Percentiles rank a stretch among this genome's conserved stretches.
Conservation (phyloP, 495 filamentous ascomycete genomes). For the Hypoxylon fuscum region DNA sequence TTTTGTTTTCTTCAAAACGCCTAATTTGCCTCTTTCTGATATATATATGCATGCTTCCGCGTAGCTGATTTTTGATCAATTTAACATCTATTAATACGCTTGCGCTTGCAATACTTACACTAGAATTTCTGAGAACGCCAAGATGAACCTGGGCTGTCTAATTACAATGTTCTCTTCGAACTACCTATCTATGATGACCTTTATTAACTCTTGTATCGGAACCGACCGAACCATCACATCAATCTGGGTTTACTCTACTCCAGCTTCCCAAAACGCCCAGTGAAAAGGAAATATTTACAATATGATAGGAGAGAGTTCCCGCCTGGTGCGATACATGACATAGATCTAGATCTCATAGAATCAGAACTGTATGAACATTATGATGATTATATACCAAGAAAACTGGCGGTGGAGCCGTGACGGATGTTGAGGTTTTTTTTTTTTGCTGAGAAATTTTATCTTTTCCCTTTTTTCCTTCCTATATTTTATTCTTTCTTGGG, state of each 20-base stretch:
- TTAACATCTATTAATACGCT: neutral
- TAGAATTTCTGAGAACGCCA: too few species aligned
- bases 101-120: neutral
- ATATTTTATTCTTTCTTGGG: slow-evolving; percentile 43
- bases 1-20: too few species aligned
- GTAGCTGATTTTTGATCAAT: too few species aligned
- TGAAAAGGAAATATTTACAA: slow-evolving; percentile 17
- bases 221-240: neutral
- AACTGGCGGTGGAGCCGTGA: neutral
- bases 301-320: slow-evolving; percentile 1
- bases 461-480: neutral
- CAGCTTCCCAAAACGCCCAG: slow-evolving; percentile 15
- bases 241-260: neutral
- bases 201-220: neutral
- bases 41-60: too few species aligned
- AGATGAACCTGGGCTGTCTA: neutral
- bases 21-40: too few species aligned
- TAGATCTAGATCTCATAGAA: neutral
- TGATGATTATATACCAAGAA: neutral
- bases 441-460: too few species aligned
- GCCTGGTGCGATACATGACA: neutral
- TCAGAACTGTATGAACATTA: neutral
- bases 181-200: neutral
- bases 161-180: neutral
- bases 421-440: neutral